phyloP scores from a whole-genome alignment of 768 basidiomycete genomes.

The Mrakia blollopis region DNA sequence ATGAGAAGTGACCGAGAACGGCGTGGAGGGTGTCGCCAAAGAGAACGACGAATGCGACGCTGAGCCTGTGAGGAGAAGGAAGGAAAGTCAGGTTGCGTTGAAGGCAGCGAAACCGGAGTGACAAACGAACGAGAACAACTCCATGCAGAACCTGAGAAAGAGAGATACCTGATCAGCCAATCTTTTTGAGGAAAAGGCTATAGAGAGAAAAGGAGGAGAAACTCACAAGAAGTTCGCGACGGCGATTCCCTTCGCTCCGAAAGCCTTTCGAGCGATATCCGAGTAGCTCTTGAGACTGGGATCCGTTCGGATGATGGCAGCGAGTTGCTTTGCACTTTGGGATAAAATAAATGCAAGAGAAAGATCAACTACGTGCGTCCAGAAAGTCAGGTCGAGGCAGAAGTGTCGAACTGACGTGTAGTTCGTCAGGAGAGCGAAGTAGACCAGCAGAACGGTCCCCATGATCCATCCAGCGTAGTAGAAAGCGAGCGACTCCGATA shows the following conservation, averaged over 20 bases:
- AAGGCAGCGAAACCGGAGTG: background rate
- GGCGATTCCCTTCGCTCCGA: constrained; percentile 65
- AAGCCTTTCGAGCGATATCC: constrained; percentile 84
- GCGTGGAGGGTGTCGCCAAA: constrained; percentile 80
- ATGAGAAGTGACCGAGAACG: constrained; percentile 62
- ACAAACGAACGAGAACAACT: constrained; percentile 55
- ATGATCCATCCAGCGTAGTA: constrained; percentile 83
- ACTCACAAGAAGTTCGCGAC: constrained; percentile 41
- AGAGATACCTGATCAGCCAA: background rate
- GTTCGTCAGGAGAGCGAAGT: constrained; percentile 74
- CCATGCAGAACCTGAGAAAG: constrained; percentile 68
- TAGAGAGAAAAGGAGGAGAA: no score
- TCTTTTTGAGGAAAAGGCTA: background rate
- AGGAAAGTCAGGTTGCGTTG: background rate
- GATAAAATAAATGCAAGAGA: constrained; percentile 41
- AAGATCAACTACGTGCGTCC: background rate
- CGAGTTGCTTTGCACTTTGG: constrained; percentile 85
- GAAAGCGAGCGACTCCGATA: constrained; percentile 85
- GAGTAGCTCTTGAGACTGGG: constrained; percentile 71
- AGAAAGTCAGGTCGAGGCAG: background rate
- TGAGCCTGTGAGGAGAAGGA: background rate
- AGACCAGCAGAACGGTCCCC: constrained; percentile 67
- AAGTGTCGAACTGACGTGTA: constrained; percentile 63
- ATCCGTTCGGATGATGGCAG: constrained; percentile 68
- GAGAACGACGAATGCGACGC: constrained; percentile 42